Conservation (phyloP, 2,329 filamentous ascomycete species). For the Fusarium subtropicale region DNA sequence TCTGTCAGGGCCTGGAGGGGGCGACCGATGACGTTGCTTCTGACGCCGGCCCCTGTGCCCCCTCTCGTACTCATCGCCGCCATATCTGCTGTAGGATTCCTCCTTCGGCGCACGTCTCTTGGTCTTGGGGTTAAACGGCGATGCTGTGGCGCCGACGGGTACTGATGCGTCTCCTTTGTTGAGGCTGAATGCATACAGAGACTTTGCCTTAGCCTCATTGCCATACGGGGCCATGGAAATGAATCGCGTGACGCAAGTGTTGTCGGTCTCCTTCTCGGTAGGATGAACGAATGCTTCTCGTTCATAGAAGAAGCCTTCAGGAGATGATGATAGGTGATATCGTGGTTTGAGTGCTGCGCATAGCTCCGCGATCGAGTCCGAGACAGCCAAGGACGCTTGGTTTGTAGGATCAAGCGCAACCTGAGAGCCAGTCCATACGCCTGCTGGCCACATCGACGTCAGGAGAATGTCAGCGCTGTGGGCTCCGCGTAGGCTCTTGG, state of each 20-base stretch:
- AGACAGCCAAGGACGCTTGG: conserved; percentile 62
- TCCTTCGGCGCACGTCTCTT: conserved; percentile 67
- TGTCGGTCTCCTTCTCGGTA: conserved; percentile 57
- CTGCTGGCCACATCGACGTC: conserved; percentile 86
- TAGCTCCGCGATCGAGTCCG: conserved; percentile 80
- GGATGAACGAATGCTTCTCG: conserved; percentile 91
- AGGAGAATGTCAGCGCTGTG: conserved; percentile 87
- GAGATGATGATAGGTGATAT: conserved; percentile 85
- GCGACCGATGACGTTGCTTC: conserved; percentile 61
- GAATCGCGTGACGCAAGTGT: conserved; percentile 81
- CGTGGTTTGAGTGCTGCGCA: conserved; percentile 85
- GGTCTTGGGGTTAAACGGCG: conserved; percentile 71
- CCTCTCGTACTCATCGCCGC: conserved; percentile 58
- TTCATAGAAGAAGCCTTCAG: conserved; percentile 79
- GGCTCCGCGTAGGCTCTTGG: conserved; percentile 78
- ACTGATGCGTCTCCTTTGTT: conserved; percentile 72
- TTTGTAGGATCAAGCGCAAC: conserved; percentile 67
- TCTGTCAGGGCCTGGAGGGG: conserved; percentile 76
- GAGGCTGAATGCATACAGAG: conserved; percentile 81
- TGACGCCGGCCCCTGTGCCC: conserved; percentile 57
- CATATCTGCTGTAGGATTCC: conserved; percentile 67
- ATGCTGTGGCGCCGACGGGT: conserved; percentile 78
- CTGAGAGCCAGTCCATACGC: conserved; percentile 76
- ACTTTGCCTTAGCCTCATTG: conserved; percentile 81
- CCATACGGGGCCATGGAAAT: conserved; percentile 86